These are phyloP conservation scores for Oryza meyeriana DNA, from an alignment of 176 grass and related monocot species.

Conservation along the genomic window DNA sequence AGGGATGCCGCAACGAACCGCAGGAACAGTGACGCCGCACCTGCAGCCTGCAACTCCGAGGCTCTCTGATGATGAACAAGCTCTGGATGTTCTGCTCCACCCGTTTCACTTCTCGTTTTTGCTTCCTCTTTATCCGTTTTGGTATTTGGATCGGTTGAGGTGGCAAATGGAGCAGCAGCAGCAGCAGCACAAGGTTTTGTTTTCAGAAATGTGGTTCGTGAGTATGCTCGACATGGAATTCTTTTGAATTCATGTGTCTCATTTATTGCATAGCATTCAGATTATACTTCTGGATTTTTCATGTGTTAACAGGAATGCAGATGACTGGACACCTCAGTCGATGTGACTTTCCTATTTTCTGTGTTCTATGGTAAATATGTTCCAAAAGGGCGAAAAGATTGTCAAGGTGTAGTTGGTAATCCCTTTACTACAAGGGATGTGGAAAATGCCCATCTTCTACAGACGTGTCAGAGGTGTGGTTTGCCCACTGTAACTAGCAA, in stretches of 20 bases:
- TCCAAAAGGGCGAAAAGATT: neutral
- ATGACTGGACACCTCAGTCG: neutral
- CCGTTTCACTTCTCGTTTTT: neutral
- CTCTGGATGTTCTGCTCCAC: constrained; percentile 14
- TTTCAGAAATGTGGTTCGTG: neutral
- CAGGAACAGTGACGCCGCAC: constrained; percentile 31
- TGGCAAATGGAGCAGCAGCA: neutral
- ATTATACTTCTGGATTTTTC: neutral
- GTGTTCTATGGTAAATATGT: neutral
- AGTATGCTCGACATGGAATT: neutral
- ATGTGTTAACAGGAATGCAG: neutral
- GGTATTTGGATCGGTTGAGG: neutral
- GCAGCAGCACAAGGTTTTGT: too few species aligned
- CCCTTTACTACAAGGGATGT: neutral
- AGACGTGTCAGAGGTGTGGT: neutral
- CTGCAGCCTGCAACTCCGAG: neutral
- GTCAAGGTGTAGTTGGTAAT: neutral
- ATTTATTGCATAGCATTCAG: neutral
- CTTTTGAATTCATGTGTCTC: neutral
- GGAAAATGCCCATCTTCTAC: neutral
- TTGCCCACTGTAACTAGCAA: neutral
- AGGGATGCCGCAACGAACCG: constrained; percentile 19
- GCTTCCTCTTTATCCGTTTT: neutral
- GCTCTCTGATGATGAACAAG: neutral
- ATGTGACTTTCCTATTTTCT: neutral